Conservation (phyloP, 140 eudicot genomes). For the Flaveria floridana region DNA sequence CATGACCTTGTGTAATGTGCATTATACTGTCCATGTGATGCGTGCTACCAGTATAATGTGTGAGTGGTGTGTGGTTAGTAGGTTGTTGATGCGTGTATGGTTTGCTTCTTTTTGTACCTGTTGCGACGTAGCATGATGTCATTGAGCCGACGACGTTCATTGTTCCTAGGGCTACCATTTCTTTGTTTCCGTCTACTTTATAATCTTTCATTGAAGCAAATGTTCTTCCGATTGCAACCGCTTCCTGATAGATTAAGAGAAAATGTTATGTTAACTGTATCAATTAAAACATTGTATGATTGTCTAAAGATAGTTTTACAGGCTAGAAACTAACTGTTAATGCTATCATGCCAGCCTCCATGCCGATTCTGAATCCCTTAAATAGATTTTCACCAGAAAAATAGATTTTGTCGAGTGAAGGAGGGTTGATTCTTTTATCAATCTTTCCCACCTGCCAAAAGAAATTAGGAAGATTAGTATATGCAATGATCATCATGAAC, state of each 20-base stretch:
- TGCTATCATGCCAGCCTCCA: slow-evolving; percentile 71
- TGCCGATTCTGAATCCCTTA: slow-evolving; percentile 62
- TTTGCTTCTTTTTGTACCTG: slow-evolving; percentile 38
- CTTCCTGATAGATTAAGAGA: slow-evolving; percentile 52
- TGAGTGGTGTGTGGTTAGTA: too few species aligned
- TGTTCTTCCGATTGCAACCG: slow-evolving; percentile 89
- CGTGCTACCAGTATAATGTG: too few species aligned
- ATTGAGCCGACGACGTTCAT: slow-evolving; percentile 79
- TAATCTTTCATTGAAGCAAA: slow-evolving; percentile 82
- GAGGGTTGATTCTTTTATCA: slow-evolving; percentile 58
- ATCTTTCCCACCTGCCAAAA: slow-evolving; percentile 52
- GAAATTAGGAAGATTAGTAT: neutral
- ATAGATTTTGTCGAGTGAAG: slow-evolving; percentile 57
- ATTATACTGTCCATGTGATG: too few species aligned
- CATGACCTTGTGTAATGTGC: too few species aligned
- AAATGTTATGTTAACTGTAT: neutral
- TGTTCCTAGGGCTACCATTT: slow-evolving; percentile 84
- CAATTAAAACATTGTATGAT: neutral
- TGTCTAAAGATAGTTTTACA: neutral
- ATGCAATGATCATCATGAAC: neutral
- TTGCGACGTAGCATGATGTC: slow-evolving; percentile 87
- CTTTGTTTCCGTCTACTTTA: slow-evolving; percentile 82
- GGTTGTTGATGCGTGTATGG: too few species aligned
- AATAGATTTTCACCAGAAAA: slow-evolving; percentile 61
- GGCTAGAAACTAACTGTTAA: slow-evolving; percentile 49